Base-by-base conservation (phyloP, 352 stramenopile genomes). In the Pythium myriotylum region DNA sequence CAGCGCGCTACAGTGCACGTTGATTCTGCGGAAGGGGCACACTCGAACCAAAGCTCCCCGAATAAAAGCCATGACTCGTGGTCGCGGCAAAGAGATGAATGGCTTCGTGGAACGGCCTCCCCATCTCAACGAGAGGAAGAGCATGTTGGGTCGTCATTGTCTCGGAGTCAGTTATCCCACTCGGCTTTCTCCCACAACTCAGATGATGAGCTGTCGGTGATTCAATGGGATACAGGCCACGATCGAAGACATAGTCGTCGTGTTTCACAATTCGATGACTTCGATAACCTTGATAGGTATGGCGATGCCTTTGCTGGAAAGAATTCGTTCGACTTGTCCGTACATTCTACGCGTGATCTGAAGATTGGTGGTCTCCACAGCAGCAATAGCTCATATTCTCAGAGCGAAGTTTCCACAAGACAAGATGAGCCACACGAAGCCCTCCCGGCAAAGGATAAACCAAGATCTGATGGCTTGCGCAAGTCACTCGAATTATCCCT, bases 121-220 rank as follows among this genome's bases (percentile, higher is more conserved):
- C 71, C 58, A 42, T 54, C 72, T 10, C 62, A 68, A n/a, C 58
- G 58, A 1, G 60, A 73, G 17, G 62, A 72, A 20, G 76, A 77
- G 39, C 56, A 45, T 29, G 59, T 86, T 13, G 71, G 73, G 2
- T 80, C 65, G 13, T 88, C 78, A 17, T 65, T 88, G 13, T 89
- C 80, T 12, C 73, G 74, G 59, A 92, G 78, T 45, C 73, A 89
- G 41, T 49, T 88, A 4, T 89, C 80, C 0, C 59, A 75, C 7
- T 81, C 74, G 23, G 42, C 43, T 7, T 56, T 37, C 13, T 77
- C 65, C 0, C 19, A 56, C 42, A 16, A 13, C 29, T 55, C 51
- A 4, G 50, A 43, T 40, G 50, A 60, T 14, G 57, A 58, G 12
- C 16, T 58, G 2, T 13, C 47, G 12, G 16, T 19, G 16, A 12